Conservation (phyloP, 2,329 filamentous ascomycete species). For the Paradendryphiella salina region DNA sequence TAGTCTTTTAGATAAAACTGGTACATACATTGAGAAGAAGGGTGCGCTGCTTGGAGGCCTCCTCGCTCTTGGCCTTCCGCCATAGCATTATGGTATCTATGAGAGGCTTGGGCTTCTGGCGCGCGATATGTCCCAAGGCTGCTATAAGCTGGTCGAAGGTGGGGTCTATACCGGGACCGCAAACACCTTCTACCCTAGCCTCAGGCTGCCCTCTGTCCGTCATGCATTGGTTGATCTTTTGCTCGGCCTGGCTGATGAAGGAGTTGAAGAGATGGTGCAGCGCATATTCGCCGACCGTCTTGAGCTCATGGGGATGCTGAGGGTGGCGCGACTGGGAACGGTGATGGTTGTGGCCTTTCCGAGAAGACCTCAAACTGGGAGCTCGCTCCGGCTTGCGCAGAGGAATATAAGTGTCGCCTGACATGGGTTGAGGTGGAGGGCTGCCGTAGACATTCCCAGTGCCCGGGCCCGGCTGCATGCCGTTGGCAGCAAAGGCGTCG, state of each 20-base stretch:
- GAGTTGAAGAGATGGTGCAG: constrained; percentile 95
- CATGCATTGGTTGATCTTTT: constrained; percentile 89
- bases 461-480: constrained; percentile 20
- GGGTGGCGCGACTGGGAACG: constrained; percentile 69
- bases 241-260: constrained; percentile 96
- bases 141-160: constrained; percentile 93
- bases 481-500: constrained; percentile 43
- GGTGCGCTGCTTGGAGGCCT: constrained; percentile 56
- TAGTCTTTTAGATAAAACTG: neutral
- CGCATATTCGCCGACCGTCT: constrained; percentile 97
- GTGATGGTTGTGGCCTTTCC: constrained; percentile 76
- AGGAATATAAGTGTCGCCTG: constrained; percentile 23
- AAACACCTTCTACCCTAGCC: constrained; percentile 83
- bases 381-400: constrained; percentile 51
- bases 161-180: constrained; percentile 83
- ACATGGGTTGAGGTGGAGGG: constrained; percentile 8
- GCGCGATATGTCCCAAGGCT: constrained; percentile 90
- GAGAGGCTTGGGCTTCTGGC: constrained; percentile 88
- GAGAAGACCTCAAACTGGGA: constrained; percentile 63
- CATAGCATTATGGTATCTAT: constrained; percentile 98
- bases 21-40: constrained; percentile 38
- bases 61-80: constrained; percentile 94
- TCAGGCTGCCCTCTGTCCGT: constrained; percentile 77
- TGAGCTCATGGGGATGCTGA: constrained; percentile 71
- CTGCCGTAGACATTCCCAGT: constrained; percentile 19